A percentile compares a stretch with the other conserved stretches of the same genome.
Evolutionary conservation across 257 asterid genomes (phyloP).

Genomic region (Nicotiana noctiflora): DNA sequence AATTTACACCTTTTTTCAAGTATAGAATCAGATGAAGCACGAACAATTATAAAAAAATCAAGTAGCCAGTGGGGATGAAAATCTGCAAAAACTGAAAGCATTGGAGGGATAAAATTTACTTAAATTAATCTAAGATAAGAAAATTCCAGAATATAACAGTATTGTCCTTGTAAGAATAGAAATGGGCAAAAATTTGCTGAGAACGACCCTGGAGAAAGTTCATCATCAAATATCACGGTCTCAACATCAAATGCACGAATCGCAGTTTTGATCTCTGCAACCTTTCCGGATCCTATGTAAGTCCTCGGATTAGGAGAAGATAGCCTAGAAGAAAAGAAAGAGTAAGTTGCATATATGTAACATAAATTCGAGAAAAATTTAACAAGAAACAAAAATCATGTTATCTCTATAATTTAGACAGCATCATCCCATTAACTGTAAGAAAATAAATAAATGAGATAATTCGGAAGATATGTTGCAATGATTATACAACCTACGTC

Average conservation of each 20-base stretch:
- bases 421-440: neutral
- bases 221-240: constrained; percentile 93
- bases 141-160: neutral
- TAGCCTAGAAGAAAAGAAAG: constrained; percentile 52
- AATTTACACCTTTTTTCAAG: neutral
- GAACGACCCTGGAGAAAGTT: constrained; percentile 92
- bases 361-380: neutral
- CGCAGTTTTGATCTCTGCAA: constrained; percentile 82
- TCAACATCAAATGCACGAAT: constrained; percentile 78
- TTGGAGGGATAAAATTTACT: neutral
- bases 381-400: neutral
- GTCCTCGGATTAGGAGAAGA: constrained; percentile 78
- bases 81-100: neutral
- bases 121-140: neutral
- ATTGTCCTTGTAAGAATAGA: neutral
- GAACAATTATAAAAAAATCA: neutral
- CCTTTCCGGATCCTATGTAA: constrained; percentile 96
- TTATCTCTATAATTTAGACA: neutral
- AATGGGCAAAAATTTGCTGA: neutral
- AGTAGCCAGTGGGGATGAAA: neutral
- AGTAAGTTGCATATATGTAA: neutral
- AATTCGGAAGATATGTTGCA: neutral
- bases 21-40: neutral
- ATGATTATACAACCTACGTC: neutral
- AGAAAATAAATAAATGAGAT: neutral